Evolutionary conservation across 768 basidiomycete genomes (phyloP), one percentile per base, ranked within the genome.

Genomic region (Amanita fuliginea): DNA sequence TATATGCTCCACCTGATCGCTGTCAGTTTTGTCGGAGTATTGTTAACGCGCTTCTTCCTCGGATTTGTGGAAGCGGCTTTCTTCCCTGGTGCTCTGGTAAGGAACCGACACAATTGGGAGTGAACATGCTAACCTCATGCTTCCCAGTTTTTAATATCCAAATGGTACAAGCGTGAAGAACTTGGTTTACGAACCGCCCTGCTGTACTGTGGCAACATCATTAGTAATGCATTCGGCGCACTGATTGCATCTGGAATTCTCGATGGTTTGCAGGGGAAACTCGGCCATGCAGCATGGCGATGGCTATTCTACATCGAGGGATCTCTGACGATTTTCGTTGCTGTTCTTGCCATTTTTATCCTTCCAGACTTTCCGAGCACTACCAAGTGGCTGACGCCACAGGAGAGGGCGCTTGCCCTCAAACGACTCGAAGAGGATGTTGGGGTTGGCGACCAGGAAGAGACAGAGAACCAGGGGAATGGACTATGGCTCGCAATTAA

Each of bases 221-320:
- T 91, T 53, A 83, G 81, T 51, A 94, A 92, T 64, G 90, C 87
- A 0, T 91, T 93, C 58, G 89, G 90, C 1, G 73, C 86, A 1
- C 69, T 94, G 13, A 76, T 93, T 48, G 88, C 89, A 6, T 86
- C 86, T 24, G 86, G 77, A 0, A 86, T 93, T 46, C 71, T 94
- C 39, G 72, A 75, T 53, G 70, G 71, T 8, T 86, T 93, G 86
- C 72, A 88, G 28, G 86, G 85, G 1, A 71, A 76, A 40, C 70
- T 80, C n/a, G 89, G 88, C 0, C 72, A 77, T 53, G 70, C 82
- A 3, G 86, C 83, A 2, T 94, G 91, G 91, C 71, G 84, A 58
- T 91, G 86, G 85, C 68, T 88, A 3, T 89, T 89, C 66, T 86
- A 73, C 56, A 73, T 86, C 28, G 85, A 86, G 66, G 85, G 85